phyloP scores from a whole-genome alignment of 306 rosid genomes.

The Dryas drummondii region DNA sequence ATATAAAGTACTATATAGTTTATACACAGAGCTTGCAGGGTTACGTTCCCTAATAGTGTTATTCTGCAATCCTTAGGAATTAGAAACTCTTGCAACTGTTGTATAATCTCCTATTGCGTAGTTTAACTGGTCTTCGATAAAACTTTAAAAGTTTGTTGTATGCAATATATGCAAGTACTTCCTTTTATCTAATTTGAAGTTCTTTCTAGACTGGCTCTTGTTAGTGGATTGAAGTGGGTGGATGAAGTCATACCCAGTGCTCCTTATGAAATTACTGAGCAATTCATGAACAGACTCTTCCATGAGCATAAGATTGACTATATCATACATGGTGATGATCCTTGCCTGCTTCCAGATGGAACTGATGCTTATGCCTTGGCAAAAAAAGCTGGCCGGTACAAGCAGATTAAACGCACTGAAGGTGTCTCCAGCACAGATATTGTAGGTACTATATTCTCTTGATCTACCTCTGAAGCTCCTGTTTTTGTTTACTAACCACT shows the following conservation, averaged over 20 bases:
- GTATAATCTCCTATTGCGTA: neutral
- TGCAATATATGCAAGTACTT: slow-evolving; percentile 5
- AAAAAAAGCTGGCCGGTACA: slow-evolving; percentile 94
- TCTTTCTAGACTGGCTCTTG: slow-evolving; percentile 75
- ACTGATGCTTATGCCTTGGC: slow-evolving; percentile 99
- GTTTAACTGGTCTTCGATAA: neutral
- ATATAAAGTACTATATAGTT: neutral
- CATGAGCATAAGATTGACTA: slow-evolving; percentile 91
- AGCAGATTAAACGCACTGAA: slow-evolving; percentile 98
- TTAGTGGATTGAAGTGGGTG: slow-evolving; percentile 99
- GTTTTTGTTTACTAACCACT: neutral
- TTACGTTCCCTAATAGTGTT: neutral
- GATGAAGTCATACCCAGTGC: slow-evolving; percentile 95
- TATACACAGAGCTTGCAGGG: neutral
- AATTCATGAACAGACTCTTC: slow-evolving; percentile 89
- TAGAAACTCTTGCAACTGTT: neutral
- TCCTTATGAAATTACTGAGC: slow-evolving; percentile 91
- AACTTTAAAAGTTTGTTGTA: neutral
- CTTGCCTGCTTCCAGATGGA: slow-evolving; percentile 99
- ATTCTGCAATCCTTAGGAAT: neutral
- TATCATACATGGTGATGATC: slow-evolving; percentile 99
- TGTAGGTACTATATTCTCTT: slow-evolving; percentile 74
- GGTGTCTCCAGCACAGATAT: slow-evolving; percentile 99
- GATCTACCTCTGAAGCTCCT: slow-evolving; percentile 21
- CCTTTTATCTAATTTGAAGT: slow-evolving; percentile 22